phyloP scores from a whole-genome alignment of 2,329 filamentous ascomycete genomes.

The Plectosphaerella sp. region DNA sequence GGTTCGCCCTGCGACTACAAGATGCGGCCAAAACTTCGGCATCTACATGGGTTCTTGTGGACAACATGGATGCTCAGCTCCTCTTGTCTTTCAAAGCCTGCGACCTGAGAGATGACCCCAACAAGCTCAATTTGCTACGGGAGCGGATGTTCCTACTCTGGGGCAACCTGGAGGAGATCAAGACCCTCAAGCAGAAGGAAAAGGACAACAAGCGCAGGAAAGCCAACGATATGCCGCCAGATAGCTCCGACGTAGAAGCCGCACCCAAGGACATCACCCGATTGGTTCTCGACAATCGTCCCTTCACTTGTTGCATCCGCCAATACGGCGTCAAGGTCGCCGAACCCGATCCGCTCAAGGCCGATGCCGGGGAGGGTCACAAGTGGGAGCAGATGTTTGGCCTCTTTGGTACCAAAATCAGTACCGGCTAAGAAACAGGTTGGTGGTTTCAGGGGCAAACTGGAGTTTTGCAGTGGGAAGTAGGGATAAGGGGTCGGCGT shows the following conservation, averaged over 20 bases:
- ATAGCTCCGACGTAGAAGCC: slow-evolving; percentile 31
- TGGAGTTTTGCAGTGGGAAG: too few relatives aligned
- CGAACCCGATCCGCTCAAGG: slow-evolving; percentile 34
- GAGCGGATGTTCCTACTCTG: slow-evolving; percentile 75
- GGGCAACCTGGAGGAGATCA: slow-evolving; percentile 78
- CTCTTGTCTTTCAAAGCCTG: slow-evolving; percentile 43
- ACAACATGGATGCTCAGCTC: slow-evolving; percentile 48
- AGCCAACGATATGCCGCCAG: slow-evolving; percentile 25
- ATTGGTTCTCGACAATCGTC: slow-evolving; percentile 40
- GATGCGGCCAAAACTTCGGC: slow-evolving; percentile 45
- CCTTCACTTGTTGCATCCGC: slow-evolving; percentile 66
- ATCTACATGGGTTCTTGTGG: slow-evolving; percentile 63
- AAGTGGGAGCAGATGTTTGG: slow-evolving; percentile 61
- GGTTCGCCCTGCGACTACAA: slow-evolving; percentile 74
- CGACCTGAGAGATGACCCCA: slow-evolving; percentile 49
- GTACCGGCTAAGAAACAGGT: not conserved
- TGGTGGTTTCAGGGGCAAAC: too few relatives aligned
- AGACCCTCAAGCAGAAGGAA: slow-evolving; percentile 28
- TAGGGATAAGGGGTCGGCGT: too few relatives aligned
- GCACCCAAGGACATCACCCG: not conserved
- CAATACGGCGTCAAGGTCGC: slow-evolving; percentile 60
- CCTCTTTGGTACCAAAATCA: slow-evolving; percentile 61
- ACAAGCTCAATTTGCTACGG: slow-evolving; percentile 48
- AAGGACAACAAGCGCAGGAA: slow-evolving; percentile 5
- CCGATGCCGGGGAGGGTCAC: slow-evolving; percentile 36